phyloP scores from a whole-genome alignment of 805 yeast species.

The Saitoella complicata region DNA sequence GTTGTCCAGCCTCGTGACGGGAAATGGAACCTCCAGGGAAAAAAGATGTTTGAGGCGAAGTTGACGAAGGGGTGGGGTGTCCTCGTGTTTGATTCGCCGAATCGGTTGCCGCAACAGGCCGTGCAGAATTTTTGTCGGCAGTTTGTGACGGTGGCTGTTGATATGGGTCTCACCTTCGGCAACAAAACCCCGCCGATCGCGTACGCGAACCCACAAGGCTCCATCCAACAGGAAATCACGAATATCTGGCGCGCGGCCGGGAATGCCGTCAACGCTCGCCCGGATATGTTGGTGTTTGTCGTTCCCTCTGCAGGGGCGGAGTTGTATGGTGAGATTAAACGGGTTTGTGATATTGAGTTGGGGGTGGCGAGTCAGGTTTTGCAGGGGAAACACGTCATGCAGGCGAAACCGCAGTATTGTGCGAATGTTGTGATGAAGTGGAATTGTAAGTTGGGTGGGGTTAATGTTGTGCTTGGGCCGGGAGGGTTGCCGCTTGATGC shows the following conservation, averaged over 20 bases:
- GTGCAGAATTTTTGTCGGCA: constrained; percentile 6
- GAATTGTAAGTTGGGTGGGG: constrained; percentile 21
- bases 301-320: constrained; percentile 15
- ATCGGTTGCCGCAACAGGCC: constrained; percentile 2
- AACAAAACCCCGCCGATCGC: constrained; percentile 6
- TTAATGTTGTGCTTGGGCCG: constrained; percentile 15
- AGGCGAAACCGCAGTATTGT: constrained; percentile 18
- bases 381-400: constrained; percentile 17
- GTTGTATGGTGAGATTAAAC: constrained; percentile 18
- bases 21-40: constrained; percentile 13
- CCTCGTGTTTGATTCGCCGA: constrained; percentile 6
- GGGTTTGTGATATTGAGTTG: constrained; percentile 17
- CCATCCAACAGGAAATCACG: constrained; percentile 1
- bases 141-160: constrained; percentile 4
- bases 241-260: constrained; percentile 6
- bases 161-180: constrained; percentile 6
- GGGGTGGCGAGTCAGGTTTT: constrained; percentile 21
- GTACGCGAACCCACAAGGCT: constrained; percentile 6
- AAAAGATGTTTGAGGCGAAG: constrained; percentile 6
- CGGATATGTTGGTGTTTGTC: constrained; percentile 16
- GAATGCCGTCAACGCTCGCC: constrained; percentile 11
- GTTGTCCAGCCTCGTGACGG: constrained; percentile 8
- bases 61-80: constrained; percentile 9
- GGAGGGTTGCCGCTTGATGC: constrained; percentile 11
- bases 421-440: constrained; percentile 22